Conservation (phyloP, 2,329 filamentous ascomycete genomes). For the Xylariales sp. region DNA sequence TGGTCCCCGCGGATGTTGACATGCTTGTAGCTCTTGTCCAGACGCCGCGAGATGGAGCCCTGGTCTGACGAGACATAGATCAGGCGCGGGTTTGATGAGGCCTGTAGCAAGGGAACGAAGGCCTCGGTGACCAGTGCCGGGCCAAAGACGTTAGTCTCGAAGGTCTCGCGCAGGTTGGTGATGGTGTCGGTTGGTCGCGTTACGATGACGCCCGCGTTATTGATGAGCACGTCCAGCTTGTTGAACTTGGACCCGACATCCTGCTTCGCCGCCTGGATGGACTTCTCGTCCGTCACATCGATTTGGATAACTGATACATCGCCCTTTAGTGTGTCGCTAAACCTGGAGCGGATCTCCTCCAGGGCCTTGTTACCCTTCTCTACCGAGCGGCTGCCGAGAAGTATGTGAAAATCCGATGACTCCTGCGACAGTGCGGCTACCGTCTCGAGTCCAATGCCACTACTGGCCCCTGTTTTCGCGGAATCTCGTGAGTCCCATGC, state of each 20-base stretch:
- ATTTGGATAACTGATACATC: slow-evolving; percentile 45
- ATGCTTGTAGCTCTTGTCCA: slow-evolving; percentile 20
- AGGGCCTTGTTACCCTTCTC: slow-evolving; percentile 32
- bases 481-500: not conserved
- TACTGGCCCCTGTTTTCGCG: slow-evolving; percentile 31
- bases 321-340: slow-evolving; percentile 41
- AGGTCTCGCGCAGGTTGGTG: slow-evolving; percentile 30
- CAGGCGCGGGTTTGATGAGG: slow-evolving; percentile 24
- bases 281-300: slow-evolving; percentile 15
- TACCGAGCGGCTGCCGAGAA: slow-evolving; percentile 29
- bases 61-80: slow-evolving; percentile 33
- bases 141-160: slow-evolving; percentile 33
- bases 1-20: slow-evolving; percentile 24
- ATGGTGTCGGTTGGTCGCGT: slow-evolving; percentile 13
- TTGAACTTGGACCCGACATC: slow-evolving; percentile 17
- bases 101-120: slow-evolving; percentile 23
- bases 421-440: slow-evolving; percentile 27
- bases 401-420: slow-evolving; percentile 31
- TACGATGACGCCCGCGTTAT: slow-evolving; percentile 29
- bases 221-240: slow-evolving; percentile 29
- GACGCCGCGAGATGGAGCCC: slow-evolving; percentile 25
- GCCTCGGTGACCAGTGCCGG: slow-evolving; percentile 21
- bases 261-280: slow-evolving; percentile 18
- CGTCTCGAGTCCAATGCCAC: slow-evolving; percentile 42
- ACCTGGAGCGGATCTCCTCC: slow-evolving; percentile 26